Evolutionary conservation across 768 basidiomycete genomes (phyloP), one percentile per base, ranked within the genome.

Genomic region (Leccinum truebloodii): DNA sequence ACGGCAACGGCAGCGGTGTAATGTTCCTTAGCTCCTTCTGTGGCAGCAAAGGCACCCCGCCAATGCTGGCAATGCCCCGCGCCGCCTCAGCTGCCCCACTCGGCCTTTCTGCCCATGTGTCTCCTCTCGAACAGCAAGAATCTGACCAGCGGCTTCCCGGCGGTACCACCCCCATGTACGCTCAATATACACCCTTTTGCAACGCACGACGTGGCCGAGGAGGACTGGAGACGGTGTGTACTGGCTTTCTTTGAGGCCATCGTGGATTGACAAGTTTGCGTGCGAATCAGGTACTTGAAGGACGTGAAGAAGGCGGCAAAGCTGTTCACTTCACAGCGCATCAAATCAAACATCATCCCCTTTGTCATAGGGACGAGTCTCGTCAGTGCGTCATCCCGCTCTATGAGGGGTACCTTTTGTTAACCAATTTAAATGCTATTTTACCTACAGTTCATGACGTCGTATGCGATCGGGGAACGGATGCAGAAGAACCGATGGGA

Each of bases 191-290:
- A 28, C 6, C 28, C 28, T 28, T 28, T 28, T 28, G 28, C 28
- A 1, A 28, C 26, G 26, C 26, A 28, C 26, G 26, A 28, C 26
- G 26, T 28, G 26, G 0, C 26, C 26, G 26, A 28, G 26, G 26
- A 28, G 16, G 85, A 86, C 66, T 86, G 85, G 85, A 65, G 70
- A 44, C 72, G 75, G 78, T 81, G 16, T 28, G 66, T 59, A 14
- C n/a, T 2, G 9, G 12, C n/a, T 18, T 18, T 6, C 13, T n/a
- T 28, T 20, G 13, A 4, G 13, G 28, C 3, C 0, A 9, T 14
- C 16, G 9, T 9, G 4, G 44, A 16, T 34, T 24, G 44, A 20
- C n/a, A 6, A 37, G 18, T 16, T n/a, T 41, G 26, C 12, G 22
- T 24, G 6, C 13, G 30, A 12, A 5, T n/a, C 6, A 56, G 80